These are phyloP conservation scores for Phytophthora crassamura DNA, from an alignment of 352 stramenopile genomes.

Conservation along the genomic window DNA sequence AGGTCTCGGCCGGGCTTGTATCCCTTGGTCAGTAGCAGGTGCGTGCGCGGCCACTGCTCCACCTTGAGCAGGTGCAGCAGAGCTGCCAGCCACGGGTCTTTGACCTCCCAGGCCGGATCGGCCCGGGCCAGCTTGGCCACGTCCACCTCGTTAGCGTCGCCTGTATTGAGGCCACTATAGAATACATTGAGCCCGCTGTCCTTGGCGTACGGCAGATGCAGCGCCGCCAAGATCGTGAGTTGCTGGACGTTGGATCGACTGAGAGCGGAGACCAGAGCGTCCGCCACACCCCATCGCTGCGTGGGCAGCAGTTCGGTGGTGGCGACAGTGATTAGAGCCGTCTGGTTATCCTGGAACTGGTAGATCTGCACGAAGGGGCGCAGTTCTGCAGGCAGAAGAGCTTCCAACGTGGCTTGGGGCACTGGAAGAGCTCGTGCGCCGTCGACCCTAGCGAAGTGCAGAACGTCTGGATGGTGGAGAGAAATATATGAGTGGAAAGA, in stretches of 20 bases:
- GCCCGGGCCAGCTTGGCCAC: conserved; percentile 23
- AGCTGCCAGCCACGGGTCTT: conserved; percentile 53
- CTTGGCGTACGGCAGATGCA: conserved; percentile 72
- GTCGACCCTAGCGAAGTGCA: conserved; percentile 40
- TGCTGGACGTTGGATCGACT: conserved; percentile 40
- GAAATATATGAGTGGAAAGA: background rate
- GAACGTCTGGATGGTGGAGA: conserved; percentile 35
- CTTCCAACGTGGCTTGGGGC: conserved; percentile 10
- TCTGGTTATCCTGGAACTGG: conserved; percentile 24
- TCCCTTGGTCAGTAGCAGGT: conserved; percentile 66
- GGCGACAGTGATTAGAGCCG: conserved; percentile 46
- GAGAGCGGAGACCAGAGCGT: conserved; percentile 51
- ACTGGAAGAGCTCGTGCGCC: conserved; percentile 7
- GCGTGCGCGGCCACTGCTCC: conserved; percentile 53
- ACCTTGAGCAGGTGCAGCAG: conserved; percentile 65
- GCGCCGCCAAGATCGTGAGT: conserved; percentile 54
- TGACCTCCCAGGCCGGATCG: conserved; percentile 58
- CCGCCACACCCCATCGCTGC: conserved; percentile 51
- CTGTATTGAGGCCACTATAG: conserved; percentile 36
- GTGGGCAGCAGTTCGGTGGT: conserved; percentile 30
- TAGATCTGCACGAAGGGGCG: conserved; percentile 24
- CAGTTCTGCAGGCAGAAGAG: conserved; percentile 18
- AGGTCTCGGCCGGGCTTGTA: conserved; percentile 67
- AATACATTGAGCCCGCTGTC: conserved; percentile 52
- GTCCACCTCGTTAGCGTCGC: background rate